Evolutionary conservation across 2,329 filamentous ascomycete genomes (phyloP).

Genomic region (Blastomyces percursus): DNA sequence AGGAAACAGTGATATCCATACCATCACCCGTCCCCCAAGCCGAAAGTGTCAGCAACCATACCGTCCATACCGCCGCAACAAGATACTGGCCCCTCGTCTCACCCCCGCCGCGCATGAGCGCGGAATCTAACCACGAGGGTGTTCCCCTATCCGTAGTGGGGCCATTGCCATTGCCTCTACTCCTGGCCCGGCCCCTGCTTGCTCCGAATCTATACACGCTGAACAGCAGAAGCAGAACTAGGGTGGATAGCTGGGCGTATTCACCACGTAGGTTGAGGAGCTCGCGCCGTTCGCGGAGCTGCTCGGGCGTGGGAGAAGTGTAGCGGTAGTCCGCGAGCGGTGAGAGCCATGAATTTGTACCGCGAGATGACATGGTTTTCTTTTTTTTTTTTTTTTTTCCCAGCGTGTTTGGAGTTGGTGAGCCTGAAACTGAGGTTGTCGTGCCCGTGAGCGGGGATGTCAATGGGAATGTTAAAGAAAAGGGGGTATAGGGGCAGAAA

Average conservation of each 20-base stretch:
- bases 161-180: slow-evolving; percentile 3
- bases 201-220: slow-evolving; percentile 22
- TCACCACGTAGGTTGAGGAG: slow-evolving; percentile 45
- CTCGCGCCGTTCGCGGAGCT: slow-evolving; percentile 41
- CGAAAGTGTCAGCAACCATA: slow-evolving; percentile 43
- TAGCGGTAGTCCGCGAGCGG: slow-evolving; percentile 42
- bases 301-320: slow-evolving; percentile 38
- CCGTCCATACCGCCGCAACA: slow-evolving; percentile 38
- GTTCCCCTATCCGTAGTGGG: slow-evolving; percentile 7
- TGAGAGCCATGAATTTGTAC: not conserved
- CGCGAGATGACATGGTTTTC: not conserved
- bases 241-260: slow-evolving; percentile 45
- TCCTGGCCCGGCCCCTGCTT: not conserved
- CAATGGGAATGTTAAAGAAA: not conserved
- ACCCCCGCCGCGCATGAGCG: slow-evolving; percentile 31
- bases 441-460: not conserved
- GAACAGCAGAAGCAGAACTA: slow-evolving; percentile 36
- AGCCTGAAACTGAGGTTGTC: not conserved
- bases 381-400: not conserved
- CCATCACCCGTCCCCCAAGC: slow-evolving; percentile 44
- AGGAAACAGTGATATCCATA: slow-evolving; percentile 24
- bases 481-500: too few species aligned
- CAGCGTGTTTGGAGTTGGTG: too few species aligned
- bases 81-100: slow-evolving; percentile 45
- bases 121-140: slow-evolving; percentile 35